Evolutionary conservation across 2,329 filamentous ascomycete species (phyloP).

Genomic region (Pseudogymnoascus sp.): DNA sequence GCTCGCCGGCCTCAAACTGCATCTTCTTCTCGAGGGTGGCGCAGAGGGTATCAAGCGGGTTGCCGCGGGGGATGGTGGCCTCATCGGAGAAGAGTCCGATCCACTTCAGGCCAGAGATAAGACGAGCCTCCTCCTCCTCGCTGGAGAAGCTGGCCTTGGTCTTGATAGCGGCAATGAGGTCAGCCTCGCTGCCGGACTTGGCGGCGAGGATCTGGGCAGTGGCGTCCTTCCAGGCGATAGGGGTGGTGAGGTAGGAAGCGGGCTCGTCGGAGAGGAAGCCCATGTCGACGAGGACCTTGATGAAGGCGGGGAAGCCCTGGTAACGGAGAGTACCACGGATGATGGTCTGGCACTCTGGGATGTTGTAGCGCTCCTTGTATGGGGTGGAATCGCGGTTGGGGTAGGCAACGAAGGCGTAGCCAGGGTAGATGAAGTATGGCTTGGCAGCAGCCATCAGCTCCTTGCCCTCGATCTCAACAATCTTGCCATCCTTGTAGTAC

Average conservation of each 20-base stretch:
- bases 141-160: constrained; percentile 66
- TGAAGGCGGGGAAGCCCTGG: constrained; percentile 82
- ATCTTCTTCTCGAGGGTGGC: constrained; percentile 86
- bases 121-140: constrained; percentile 59
- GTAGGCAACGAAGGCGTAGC: constrained; percentile 85
- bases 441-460: constrained; percentile 83
- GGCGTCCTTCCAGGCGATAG: constrained; percentile 76
- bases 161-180: constrained; percentile 64
- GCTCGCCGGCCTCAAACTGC: constrained; percentile 74
- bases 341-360: constrained; percentile 84
- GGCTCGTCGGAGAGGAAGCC: constrained; percentile 75
- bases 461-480: constrained; percentile 54
- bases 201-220: constrained; percentile 70
- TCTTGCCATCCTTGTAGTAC: constrained; percentile 72
- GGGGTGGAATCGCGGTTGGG: constrained; percentile 84
- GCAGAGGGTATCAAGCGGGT: constrained; percentile 85
- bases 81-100: constrained; percentile 58
- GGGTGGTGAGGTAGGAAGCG: constrained; percentile 55
- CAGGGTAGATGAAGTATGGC: constrained; percentile 84
- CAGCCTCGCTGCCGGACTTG: constrained; percentile 54
- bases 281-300: constrained; percentile 79
- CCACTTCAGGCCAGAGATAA: constrained; percentile 68
- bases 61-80: constrained; percentile 63
- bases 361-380: constrained; percentile 80
- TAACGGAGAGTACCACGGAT: constrained; percentile 80